Evolutionary conservation across 352 stramenopile species (phyloP).

Genomic region (Phytophthora ramorum): DNA sequence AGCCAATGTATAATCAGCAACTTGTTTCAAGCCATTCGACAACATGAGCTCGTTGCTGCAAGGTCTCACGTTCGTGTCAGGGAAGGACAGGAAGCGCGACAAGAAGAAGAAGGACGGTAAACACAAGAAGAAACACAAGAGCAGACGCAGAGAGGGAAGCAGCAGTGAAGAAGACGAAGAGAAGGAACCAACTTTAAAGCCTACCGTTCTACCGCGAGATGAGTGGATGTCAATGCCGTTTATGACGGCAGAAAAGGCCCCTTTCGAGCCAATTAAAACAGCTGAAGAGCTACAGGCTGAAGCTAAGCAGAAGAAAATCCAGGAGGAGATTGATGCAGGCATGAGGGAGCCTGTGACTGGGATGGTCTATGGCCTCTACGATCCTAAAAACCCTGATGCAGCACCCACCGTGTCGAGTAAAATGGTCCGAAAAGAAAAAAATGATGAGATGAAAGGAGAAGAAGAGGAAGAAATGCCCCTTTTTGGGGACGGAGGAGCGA

Average conservation of each 20-base stretch:
- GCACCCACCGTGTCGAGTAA: constrained; percentile 38
- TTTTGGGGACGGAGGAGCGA: constrained; percentile 79
- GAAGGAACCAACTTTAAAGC: not conserved
- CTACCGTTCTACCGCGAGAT: constrained; percentile 53
- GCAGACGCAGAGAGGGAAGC: constrained; percentile 24
- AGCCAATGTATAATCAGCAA: constrained; percentile 22
- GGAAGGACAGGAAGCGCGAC: constrained; percentile 48
- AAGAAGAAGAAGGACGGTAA: constrained; percentile 51
- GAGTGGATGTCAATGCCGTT: constrained; percentile 90
- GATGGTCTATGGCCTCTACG: constrained; percentile 83
- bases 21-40: constrained; percentile 8
- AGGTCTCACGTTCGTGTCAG: constrained; percentile 71
- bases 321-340: constrained; percentile 79
- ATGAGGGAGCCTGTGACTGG: constrained; percentile 80
- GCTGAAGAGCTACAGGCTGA: constrained; percentile 46
- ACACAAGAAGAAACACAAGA: constrained; percentile 39
- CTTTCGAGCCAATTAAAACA: constrained; percentile 46
- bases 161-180: constrained; percentile 21
- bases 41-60: constrained; percentile 63
- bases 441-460: constrained; percentile 12
- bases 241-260: constrained; percentile 31
- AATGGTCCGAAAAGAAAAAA: constrained; percentile 13
- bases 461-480: constrained; percentile 35
- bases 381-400: constrained; percentile 77
- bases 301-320: constrained; percentile 62